Base-by-base conservation (phyloP, 116 monocot species). In the Iris pallida region DNA sequence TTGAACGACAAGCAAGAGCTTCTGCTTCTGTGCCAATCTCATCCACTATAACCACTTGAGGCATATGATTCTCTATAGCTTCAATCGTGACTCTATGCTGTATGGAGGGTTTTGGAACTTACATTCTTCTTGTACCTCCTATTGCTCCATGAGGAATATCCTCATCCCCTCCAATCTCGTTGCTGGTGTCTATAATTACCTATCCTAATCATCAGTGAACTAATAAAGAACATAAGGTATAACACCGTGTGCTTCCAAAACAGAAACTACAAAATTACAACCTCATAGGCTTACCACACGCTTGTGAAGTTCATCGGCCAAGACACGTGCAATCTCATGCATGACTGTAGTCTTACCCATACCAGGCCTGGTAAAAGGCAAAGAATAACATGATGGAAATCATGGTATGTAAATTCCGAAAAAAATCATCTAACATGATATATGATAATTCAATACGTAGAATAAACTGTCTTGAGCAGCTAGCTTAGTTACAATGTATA, bases 61-160 rank as follows among this genome's bases (percentile, higher is more conserved):
- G 92, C 92, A 92, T 92, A 59, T 92, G 92, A 57, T 92, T 92
- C 63, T 88, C 92, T 5, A 92, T 85, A 52, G 92, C 88, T 85
- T 92, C 88, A 64, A 92, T 81, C 88, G 88, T 85, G 42, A 92
- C 81, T 20, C 49, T 82, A 45, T 92, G 92, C 71, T 88, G 92
- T 82, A 85, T 69, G 8, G 82, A 85, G 61, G 88, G 85, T 72
- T 82, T 55, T 46, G 85, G 85, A 20, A 92, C 85, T 83, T 92
- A 88, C 92, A 92, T 85, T 59, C 92, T 80, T 54, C 92, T 79
- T 42, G 92, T 88, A 40, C 88, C 76, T 1, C 92, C 92, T 20
- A 88, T 83, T 52, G 85, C 92, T 51, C 75, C 61, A 76, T 92
- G 92, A 20, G 92, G 88, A 74, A 92, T 71, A 53, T 92, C 92